Base-by-base conservation (phyloP, 2,329 filamentous ascomycete species). In the Exophiala dermatitidis region DNA sequence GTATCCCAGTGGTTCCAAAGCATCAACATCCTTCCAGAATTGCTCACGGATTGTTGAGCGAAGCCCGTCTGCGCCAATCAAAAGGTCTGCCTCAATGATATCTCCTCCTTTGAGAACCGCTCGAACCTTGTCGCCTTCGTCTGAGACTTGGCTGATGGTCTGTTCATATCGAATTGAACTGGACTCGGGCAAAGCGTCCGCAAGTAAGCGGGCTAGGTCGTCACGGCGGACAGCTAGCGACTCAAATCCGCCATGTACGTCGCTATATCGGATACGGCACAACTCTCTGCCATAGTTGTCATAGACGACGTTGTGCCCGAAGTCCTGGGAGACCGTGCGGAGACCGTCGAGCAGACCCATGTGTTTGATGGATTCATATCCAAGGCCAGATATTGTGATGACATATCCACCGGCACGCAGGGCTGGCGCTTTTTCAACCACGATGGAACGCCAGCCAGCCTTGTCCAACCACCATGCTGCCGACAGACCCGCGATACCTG, bases 361-460 rank as follows among this genome's bases (percentile, higher is more conserved):
- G 1, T 70, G 70, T 53, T 70, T 73, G 10, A 82, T 61, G 5
- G 80, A 73, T 8, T 77, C 68, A 42, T 81, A 70, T 0, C 76
- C 79, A 6, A 72, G 70, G 6, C 72, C 75, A 1, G 77, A 73
- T 0, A 83, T 65, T 59, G 83, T 80, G 2, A 83, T 60, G 43
- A 80, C 76, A 1, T 75, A 71, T 0, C 80, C 80, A 0, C 68
- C 67, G 1, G 68, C 64, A 1, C 79, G 74, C 0, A 82, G 64
- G 1, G 12, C 50, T 0, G 71, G 62, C 40, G 64, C 69, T 2
- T 68, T 64, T 57, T 76, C 74, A 46, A 76, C 54, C 3, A 77
- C 63, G 2, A 71, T 74, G 38, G 74, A 64, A 8, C 63, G 53
- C 52, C 69, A 66, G 34, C 69, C 67, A 19, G 66, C 56, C 37